Evolutionary conservation across 2,329 filamentous ascomycete species (phyloP).

Genomic region (Monascus ruber): DNA sequence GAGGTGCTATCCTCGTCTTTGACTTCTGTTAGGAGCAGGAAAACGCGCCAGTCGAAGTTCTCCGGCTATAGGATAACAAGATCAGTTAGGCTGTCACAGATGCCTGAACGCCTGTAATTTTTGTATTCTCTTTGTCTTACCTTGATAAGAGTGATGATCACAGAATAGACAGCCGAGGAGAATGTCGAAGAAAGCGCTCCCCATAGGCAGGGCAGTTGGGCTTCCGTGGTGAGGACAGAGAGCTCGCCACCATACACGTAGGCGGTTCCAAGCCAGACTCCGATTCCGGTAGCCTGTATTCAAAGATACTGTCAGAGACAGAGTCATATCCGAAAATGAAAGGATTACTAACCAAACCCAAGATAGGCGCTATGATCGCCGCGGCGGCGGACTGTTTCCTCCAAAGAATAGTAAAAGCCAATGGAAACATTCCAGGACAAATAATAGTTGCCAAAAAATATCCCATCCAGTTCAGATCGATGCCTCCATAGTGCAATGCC

Average conservation of each 20-base stretch:
- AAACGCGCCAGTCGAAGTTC: no score
- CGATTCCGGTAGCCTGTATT: conserved; percentile 33
- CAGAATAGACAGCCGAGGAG: conserved; percentile 40
- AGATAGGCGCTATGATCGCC: conserved; percentile 39
- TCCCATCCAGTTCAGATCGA: conserved; percentile 44
- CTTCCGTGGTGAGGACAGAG: conserved; percentile 38
- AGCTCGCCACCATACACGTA: conserved; percentile 37
- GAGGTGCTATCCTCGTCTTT: no score
- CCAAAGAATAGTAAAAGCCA: conserved; percentile 44
- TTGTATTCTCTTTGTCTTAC: no score
- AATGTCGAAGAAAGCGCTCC: conserved; percentile 43
- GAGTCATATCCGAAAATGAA: no score
- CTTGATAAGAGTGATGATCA: conserved; percentile 36
- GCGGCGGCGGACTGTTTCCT: conserved; percentile 38
- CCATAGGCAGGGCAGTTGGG: conserved; percentile 41
- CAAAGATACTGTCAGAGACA: no score
- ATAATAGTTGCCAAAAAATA: conserved; percentile 43
- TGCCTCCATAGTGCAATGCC: conserved; percentile 42
- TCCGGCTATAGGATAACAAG: no score
- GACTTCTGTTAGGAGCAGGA: no score
- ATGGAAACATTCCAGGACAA: conserved; percentile 44
- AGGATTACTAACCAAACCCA: conserved; percentile 28
- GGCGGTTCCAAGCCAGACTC: conserved; percentile 42
- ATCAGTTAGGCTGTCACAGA: no score
- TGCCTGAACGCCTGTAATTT: no score